phyloP scores from a whole-genome alignment of 495 filamentous ascomycete genomes.

The Lasiosphaeria ovina region DNA sequence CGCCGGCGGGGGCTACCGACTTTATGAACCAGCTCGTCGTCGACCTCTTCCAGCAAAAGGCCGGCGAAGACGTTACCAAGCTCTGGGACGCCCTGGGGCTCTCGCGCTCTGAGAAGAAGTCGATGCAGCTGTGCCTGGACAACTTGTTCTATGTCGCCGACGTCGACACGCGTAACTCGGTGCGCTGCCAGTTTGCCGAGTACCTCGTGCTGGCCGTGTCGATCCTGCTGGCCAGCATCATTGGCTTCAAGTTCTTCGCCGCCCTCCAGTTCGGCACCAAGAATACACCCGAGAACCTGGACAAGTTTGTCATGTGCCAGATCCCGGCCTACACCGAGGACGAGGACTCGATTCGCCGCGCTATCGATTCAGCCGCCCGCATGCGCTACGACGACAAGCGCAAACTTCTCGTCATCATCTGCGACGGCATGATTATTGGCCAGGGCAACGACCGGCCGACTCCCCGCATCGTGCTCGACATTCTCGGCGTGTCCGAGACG shows the following conservation, averaged over 20 bases:
- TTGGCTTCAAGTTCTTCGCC: constrained; percentile 94
- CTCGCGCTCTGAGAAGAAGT: constrained; percentile 46
- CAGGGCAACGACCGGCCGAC: constrained; percentile 97
- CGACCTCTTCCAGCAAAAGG: constrained; percentile 68
- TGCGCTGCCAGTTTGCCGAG: constrained; percentile 79
- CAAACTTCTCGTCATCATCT: constrained; percentile 90
- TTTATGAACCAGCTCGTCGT: constrained; percentile 82
- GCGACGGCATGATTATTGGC: constrained; percentile 99
- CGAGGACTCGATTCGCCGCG: constrained; percentile 92
- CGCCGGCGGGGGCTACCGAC: constrained; percentile 55
- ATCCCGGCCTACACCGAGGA: constrained; percentile 98
- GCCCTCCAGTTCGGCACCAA: constrained; percentile 91
- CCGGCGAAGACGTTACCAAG: constrained; percentile 80
- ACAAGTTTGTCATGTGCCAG: constrained; percentile 98
- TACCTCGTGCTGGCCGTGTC: constrained; percentile 93
- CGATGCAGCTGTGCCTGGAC: constrained; percentile 84
- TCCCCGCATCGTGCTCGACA: constrained; percentile 93
- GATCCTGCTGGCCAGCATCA: constrained; percentile 73
- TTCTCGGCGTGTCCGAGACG: constrained; percentile 87
- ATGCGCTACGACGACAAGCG: constrained; percentile 99
- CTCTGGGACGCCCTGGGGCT: constrained; percentile 72
- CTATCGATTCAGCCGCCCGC: constrained; percentile 91
- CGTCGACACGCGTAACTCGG: constrained; percentile 86
- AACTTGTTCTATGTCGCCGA: constrained; percentile 95
- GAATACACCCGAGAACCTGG: constrained; percentile 88